phyloP scores from a whole-genome alignment of 164 flowering plant genomes.

The Tetrastigma voinierianum region DNA sequence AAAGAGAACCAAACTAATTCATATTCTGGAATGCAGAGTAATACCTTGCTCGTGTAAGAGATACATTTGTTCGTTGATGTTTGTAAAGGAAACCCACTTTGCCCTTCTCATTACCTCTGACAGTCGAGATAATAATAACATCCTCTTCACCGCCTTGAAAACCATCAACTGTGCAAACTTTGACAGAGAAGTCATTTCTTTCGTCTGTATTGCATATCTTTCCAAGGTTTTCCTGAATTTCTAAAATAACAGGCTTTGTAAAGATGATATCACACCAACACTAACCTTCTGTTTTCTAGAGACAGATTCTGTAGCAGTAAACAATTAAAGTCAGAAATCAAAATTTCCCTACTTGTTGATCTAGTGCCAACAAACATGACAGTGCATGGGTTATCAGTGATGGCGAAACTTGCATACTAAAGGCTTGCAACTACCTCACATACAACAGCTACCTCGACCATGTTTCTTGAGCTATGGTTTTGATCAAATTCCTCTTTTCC shows the following conservation, averaged over 20 bases:
- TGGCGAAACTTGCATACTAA: no score
- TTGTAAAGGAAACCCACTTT: slow-evolving; percentile 41
- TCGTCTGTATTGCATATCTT: background rate
- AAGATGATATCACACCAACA: slow-evolving; percentile 45
- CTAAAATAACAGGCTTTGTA: slow-evolving; percentile 38
- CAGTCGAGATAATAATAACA: slow-evolving; percentile 42
- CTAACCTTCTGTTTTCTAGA: slow-evolving; percentile 18
- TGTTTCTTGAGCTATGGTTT: slow-evolving; percentile 29
- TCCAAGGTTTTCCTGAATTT: slow-evolving; percentile 29
- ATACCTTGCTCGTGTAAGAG: slow-evolving; percentile 53
- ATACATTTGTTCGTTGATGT: slow-evolving; percentile 41
- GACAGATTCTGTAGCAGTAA: background rate
- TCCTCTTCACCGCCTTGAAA: slow-evolving; percentile 54
- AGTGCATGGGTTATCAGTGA: no score
- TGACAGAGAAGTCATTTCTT: slow-evolving; percentile 16
- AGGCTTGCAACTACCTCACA: slow-evolving; percentile 24
- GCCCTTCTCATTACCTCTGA: slow-evolving; percentile 35
- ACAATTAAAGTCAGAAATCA: no score
- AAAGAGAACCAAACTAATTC: background rate
- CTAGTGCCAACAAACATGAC: no score
- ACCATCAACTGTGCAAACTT: slow-evolving; percentile 37
- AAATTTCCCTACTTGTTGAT: no score
- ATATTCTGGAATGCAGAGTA: background rate
- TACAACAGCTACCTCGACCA: slow-evolving; percentile 38
- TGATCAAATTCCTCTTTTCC: slow-evolving; percentile 40